A percentile compares a stretch with the other conserved stretches of the same genome.
Evolutionary conservation across 2,329 filamentous ascomycete genomes (phyloP).

Genomic region (Volutella citrinella): DNA sequence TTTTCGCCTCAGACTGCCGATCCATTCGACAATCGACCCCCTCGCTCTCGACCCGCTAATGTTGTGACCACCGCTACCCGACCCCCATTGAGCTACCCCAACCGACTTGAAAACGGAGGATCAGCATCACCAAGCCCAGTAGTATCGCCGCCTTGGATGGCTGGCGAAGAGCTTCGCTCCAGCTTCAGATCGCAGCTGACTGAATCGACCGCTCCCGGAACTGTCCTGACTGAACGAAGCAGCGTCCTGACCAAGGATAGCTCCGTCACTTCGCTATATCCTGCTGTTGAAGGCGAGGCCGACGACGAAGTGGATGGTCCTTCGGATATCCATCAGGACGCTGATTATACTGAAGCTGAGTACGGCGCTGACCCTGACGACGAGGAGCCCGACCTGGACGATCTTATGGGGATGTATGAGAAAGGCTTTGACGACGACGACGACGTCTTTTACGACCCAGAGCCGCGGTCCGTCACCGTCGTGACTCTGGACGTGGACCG

Average conservation of each 20-base stretch:
- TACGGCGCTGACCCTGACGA: constrained; percentile 37
- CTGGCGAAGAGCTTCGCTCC: constrained; percentile 50
- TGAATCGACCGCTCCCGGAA: constrained; percentile 56
- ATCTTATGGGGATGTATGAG: constrained; percentile 70
- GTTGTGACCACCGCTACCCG: constrained; percentile 23
- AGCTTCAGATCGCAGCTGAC: constrained; percentile 57
- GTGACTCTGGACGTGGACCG: constrained; percentile 27
- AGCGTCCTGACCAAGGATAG: constrained; percentile 79
- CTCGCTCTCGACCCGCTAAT: constrained; percentile 27
- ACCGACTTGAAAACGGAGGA: constrained; percentile 34
- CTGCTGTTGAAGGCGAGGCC: constrained; percentile 17
- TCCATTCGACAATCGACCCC: constrained; percentile 30
- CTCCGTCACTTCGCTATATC: constrained; percentile 62
- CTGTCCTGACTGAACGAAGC: constrained; percentile 72
- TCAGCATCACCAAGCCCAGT: constrained; percentile 34
- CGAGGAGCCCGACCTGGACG: constrained; percentile 60
- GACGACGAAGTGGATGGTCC: constrained; percentile 36
- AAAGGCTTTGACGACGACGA: constrained; percentile 53
- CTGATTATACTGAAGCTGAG: neutral
- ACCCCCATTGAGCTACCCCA: constrained; percentile 25
- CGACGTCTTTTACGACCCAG: constrained; percentile 31
- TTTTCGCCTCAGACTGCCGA: constrained; percentile 44
- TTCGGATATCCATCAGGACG: neutral
- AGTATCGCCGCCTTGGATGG: constrained; percentile 45
- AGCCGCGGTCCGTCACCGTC: constrained; percentile 31